Percentiles rank a stretch among this genome's conserved stretches.
Evolutionary conservation across 2,329 filamentous ascomycete genomes (phyloP).

Genomic region (Aspergillus puulaauensis): DNA sequence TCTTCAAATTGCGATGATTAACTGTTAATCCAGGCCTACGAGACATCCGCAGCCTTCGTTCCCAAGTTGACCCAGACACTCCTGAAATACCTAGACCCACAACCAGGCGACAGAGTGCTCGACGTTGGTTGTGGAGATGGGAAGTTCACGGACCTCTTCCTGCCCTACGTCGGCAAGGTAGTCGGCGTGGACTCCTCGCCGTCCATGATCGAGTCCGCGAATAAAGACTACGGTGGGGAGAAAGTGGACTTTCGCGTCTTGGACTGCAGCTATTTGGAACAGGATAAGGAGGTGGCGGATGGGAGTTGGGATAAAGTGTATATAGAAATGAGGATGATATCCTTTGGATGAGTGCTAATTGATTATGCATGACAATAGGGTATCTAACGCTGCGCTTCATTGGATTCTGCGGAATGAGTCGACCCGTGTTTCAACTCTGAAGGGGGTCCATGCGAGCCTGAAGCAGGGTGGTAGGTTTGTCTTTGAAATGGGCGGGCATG

Average conservation of each 20-base stretch:
- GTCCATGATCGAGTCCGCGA: conserved; percentile 58
- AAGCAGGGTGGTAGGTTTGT: conserved; percentile 58
- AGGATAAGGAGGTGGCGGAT: conserved; percentile 22
- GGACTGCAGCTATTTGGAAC: conserved; percentile 37
- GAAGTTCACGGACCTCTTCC: conserved; percentile 57
- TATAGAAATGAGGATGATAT: not conserved
- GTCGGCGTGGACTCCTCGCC: conserved; percentile 61
- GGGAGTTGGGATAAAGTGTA: conserved; percentile 53
- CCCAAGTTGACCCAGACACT: conserved; percentile 62
- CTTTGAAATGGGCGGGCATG: conserved; percentile 72
- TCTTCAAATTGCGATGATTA: not conserved
- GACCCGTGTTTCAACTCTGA: conserved; percentile 54
- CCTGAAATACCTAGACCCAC: conserved; percentile 58
- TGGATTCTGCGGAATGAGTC: conserved; percentile 59
- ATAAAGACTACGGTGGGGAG: conserved; percentile 38
- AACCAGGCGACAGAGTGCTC: conserved; percentile 58
- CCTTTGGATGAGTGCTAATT: not conserved
- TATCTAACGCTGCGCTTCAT: conserved; percentile 67
- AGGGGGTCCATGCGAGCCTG: conserved; percentile 52
- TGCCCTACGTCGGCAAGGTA: conserved; percentile 50
- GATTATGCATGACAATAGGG: conserved; percentile 14
- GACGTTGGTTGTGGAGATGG: conserved; percentile 68
- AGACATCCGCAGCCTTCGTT: conserved; percentile 63
- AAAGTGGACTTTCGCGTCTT: conserved; percentile 31
- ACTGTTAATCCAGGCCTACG: conserved; percentile 52